A percentile compares a stretch with the other conserved stretches of the same genome.
Evolutionary conservation across 164 flowering plant species (phyloP).

Genomic region (Umbellularia californica): DNA sequence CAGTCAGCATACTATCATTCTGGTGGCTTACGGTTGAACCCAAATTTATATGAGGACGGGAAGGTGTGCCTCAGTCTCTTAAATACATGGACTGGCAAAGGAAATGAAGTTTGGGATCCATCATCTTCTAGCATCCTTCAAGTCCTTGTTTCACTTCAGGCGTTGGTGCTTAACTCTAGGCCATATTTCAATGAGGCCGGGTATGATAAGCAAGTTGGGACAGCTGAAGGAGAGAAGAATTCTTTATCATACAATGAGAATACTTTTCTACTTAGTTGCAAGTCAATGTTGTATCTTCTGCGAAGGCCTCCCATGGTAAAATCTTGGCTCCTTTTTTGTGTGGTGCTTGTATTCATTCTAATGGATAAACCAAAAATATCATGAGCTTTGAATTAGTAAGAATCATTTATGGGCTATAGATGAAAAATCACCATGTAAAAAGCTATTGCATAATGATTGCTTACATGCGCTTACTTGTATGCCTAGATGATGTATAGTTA

Average conservation of each 20-base stretch:
- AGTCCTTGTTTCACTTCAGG: slow-evolving; percentile 96
- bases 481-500: too few relatives aligned
- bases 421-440: neutral
- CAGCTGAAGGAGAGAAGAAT: slow-evolving; percentile 98
- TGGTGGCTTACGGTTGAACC: slow-evolving; percentile 98
- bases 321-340: neutral
- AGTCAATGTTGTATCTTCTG: slow-evolving; percentile 85
- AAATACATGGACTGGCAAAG: slow-evolving; percentile 98
- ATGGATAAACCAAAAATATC: neutral
- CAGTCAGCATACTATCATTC: slow-evolving; percentile 99
- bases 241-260: slow-evolving; percentile 95
- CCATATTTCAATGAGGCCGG: slow-evolving; percentile 99
- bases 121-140: slow-evolving; percentile 95
- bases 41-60: slow-evolving; percentile 96
- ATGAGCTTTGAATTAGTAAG: neutral
- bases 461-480: too few relatives aligned
- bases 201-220: slow-evolving; percentile 95
- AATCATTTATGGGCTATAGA: neutral
- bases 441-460: too few relatives aligned
- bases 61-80: slow-evolving; percentile 97
- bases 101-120: slow-evolving; percentile 99
- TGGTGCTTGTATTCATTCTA: too few relatives aligned
- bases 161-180: slow-evolving; percentile 83
- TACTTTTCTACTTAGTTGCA: slow-evolving; percentile 89
- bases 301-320: slow-evolving; percentile 88